Percentiles rank a stretch among this genome's conserved stretches.
Evolutionary conservation across 2,329 filamentous ascomycete species (phyloP).

Genomic region (Epichloe sp.): DNA sequence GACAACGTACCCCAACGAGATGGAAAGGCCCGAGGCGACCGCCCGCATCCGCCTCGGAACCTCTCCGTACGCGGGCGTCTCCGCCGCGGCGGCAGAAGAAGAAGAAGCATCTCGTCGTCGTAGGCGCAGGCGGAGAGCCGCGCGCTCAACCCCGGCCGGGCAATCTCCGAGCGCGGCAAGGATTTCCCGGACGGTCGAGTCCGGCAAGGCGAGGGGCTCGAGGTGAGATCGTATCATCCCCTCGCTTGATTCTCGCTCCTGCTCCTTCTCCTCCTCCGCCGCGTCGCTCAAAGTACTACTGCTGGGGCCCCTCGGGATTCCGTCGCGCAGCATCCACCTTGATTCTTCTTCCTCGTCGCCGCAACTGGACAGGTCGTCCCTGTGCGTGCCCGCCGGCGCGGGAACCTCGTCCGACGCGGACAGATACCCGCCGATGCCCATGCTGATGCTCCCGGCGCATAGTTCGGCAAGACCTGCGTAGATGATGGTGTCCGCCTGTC

Average conservation of each 20-base stretch:
- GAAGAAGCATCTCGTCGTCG: background rate
- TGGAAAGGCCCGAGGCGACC: slow-evolving; percentile 40
- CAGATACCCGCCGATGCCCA: slow-evolving; percentile 60
- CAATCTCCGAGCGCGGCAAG: slow-evolving; percentile 13
- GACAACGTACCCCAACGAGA: slow-evolving; percentile 48
- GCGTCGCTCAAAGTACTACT: slow-evolving; percentile 4
- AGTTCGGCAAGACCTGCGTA: slow-evolving; percentile 58
- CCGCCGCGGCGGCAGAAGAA: background rate
- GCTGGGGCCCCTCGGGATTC: background rate
- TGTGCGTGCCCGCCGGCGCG: background rate
- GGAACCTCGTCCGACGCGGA: slow-evolving; percentile 34
- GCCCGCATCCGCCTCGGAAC: slow-evolving; percentile 20
- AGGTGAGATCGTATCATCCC: slow-evolving; percentile 20
- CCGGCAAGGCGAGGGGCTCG: slow-evolving; percentile 17
- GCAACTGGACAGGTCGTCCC: background rate
- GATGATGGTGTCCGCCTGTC: slow-evolving; percentile 48
- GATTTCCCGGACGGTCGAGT: slow-evolving; percentile 11
- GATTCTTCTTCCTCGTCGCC: slow-evolving; percentile 13
- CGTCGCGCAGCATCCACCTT: slow-evolving; percentile 14
- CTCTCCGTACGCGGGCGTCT: slow-evolving; percentile 8
- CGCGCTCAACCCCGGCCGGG: slow-evolving; percentile 19
- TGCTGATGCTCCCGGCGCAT: slow-evolving; percentile 58
- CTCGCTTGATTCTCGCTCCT: slow-evolving; percentile 4
- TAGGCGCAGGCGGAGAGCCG: slow-evolving; percentile 9
- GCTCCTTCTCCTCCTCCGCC: slow-evolving; percentile 10